These are phyloP conservation scores for Alternaria rosae DNA, from an alignment of 2,329 filamentous ascomycete genomes.

Conservation along the genomic window DNA sequence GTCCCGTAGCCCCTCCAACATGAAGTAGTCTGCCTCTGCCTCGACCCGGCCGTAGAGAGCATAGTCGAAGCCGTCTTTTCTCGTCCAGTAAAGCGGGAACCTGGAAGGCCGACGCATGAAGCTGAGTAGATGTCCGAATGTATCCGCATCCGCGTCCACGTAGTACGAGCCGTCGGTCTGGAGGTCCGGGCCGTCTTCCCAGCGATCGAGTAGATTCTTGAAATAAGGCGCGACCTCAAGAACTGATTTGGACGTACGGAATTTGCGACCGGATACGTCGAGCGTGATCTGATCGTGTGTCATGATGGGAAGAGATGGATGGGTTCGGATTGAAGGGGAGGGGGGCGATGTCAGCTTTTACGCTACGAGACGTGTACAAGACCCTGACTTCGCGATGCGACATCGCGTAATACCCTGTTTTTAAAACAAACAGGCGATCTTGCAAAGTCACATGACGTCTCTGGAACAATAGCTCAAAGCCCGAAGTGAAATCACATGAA, in stretches of 20 bases:
- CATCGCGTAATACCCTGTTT: not conserved
- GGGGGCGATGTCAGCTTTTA: not conserved
- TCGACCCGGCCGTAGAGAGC: slow-evolving; percentile 38
- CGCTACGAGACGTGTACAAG: not conserved
- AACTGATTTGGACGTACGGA: not conserved
- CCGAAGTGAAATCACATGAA: not conserved
- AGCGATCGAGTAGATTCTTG: not conserved
- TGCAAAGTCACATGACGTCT: not conserved
- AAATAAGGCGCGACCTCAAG: slow-evolving; percentile 4
- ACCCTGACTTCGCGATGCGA: not conserved
- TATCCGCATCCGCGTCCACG: slow-evolving; percentile 44
- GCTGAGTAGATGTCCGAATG: slow-evolving; percentile 33
- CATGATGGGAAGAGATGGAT: not conserved
- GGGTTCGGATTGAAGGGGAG: not conserved
- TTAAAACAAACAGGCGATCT: not conserved
- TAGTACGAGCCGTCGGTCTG: slow-evolving; percentile 40
- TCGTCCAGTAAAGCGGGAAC: slow-evolving; percentile 42
- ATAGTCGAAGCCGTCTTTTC: slow-evolving; percentile 39
- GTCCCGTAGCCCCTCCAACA: slow-evolving; percentile 30
- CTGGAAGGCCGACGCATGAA: slow-evolving; percentile 10
- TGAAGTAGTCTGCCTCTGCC: slow-evolving; percentile 42
- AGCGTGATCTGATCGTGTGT: not conserved
- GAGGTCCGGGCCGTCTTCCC: not conserved
- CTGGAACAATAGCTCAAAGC: rapidly evolving
- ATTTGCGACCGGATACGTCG: not conserved